Evolutionary conservation across 257 asterid genomes (phyloP).

Genomic region (Pogostemon cablin): DNA sequence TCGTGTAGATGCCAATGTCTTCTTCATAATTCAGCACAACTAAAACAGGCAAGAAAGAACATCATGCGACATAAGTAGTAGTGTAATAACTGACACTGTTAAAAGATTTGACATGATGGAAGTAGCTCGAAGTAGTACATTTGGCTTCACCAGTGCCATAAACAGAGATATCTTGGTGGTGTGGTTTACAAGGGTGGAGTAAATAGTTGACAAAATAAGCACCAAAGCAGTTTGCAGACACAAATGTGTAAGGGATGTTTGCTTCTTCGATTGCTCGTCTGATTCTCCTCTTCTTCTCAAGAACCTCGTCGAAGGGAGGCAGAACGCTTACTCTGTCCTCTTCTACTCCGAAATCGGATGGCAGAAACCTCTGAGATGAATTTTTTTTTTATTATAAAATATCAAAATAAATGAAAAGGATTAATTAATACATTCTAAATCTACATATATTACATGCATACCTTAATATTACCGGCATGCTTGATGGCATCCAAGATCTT

Average conservation of each 20-base stretch:
- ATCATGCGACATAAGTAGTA: no score
- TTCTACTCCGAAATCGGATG: slow-evolving; percentile 59
- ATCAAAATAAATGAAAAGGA: no score
- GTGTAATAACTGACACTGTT: no score
- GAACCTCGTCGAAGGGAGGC: no score
- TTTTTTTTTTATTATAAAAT: no score
- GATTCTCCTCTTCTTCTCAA: no score
- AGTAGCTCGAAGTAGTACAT: slow-evolving; percentile 27
- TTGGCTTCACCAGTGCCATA: slow-evolving; percentile 54
- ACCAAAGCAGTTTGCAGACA: no score
- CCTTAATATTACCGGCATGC: slow-evolving; percentile 54
- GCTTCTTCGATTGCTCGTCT: no score
- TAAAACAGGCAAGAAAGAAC: no score
- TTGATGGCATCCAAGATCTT: slow-evolving; percentile 57
- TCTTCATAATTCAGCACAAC: no score
- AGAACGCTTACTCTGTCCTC: slow-evolving; percentile 33
- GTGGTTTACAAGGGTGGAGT: slow-evolving; percentile 42
- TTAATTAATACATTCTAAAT: background rate
- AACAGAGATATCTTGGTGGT: slow-evolving; percentile 36
- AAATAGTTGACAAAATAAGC: slow-evolving; percentile 53
- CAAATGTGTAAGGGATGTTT: no score
- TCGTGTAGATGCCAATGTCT: slow-evolving; percentile 17
- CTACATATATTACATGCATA: slow-evolving; percentile 4
- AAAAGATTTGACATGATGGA: background rate
- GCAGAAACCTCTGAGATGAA: slow-evolving; percentile 47